Evolutionary conservation across 1,284 basidiomycete genomes (phyloP).

Genomic region (Bjerkandera adusta): DNA sequence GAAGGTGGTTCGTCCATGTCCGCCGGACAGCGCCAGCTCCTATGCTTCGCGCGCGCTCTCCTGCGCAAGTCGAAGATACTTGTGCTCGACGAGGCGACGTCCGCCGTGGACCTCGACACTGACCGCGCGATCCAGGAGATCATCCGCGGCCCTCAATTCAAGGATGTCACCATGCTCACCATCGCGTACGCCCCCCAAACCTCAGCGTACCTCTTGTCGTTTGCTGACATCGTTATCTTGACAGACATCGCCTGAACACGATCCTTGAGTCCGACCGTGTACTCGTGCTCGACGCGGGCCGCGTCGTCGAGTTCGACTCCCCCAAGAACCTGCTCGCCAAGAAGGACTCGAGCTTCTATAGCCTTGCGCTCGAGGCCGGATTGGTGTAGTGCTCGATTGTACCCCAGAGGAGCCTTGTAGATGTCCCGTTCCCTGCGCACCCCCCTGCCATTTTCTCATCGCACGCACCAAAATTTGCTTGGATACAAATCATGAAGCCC

Average conservation of each 20-base stretch:
- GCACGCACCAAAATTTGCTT: not conserved
- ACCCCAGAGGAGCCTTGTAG: not conserved
- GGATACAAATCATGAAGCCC: not conserved
- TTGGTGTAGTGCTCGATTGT: constrained; percentile 35
- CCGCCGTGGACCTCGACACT: constrained; percentile 88
- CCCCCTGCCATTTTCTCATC: too few species aligned
- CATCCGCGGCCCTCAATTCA: constrained; percentile 69
- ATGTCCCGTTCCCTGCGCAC: too few species aligned
- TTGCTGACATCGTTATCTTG: constrained; percentile 7
- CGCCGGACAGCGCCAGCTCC: constrained; percentile 81
- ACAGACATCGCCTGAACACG: constrained; percentile 85
- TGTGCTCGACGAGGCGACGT: constrained; percentile 88
- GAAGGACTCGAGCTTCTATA: constrained; percentile 52
- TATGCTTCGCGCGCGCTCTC: constrained; percentile 82
- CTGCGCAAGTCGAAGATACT: constrained; percentile 83
- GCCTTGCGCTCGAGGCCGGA: constrained; percentile 57
- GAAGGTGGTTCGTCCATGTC: constrained; percentile 86
- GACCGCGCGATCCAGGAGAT: constrained; percentile 85
- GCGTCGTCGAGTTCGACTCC: constrained; percentile 73
- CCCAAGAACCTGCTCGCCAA: constrained; percentile 62
- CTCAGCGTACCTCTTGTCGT: constrained; percentile 17
- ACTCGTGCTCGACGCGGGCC: constrained; percentile 79
- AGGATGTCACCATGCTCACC: constrained; percentile 77
- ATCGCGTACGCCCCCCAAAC: constrained; percentile 59
- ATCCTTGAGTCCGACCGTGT: constrained; percentile 87